Percentiles rank a stretch among this genome's conserved stretches.
These are phyloP conservation scores for Mycocentrospora acerina DNA, from an alignment of 2,329 filamentous ascomycete species.

Conservation along the genomic window DNA sequence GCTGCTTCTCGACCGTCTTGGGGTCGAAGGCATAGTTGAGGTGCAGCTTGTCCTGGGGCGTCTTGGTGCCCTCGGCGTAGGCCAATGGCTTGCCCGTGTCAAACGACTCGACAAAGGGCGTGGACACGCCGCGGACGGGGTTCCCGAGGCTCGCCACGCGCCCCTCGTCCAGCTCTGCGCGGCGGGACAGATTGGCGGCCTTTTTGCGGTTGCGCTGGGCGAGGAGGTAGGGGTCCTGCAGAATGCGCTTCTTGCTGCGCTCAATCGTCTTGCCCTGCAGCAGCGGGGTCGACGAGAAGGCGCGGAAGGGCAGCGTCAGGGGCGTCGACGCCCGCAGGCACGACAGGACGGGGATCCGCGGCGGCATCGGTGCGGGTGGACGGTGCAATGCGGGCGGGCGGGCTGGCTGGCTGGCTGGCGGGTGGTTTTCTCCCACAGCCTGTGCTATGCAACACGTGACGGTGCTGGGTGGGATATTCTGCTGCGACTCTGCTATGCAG, in stretches of 20 bases:
- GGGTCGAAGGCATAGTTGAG: slow-evolving; percentile 77
- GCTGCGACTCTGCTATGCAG: too few species aligned
- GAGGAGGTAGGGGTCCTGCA: slow-evolving; percentile 79
- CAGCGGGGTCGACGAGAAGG: slow-evolving; percentile 65
- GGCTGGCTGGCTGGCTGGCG: too few species aligned
- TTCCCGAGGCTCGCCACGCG: slow-evolving; percentile 70
- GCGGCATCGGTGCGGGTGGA: slow-evolving; percentile 44
- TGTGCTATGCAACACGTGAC: too few species aligned
- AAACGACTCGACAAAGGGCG: slow-evolving; percentile 82
- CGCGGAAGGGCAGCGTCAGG: slow-evolving; percentile 57
- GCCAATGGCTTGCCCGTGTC: slow-evolving; percentile 56
- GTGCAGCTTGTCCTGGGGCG: slow-evolving; percentile 42
- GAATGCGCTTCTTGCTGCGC: slow-evolving; percentile 58
- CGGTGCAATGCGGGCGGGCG: slow-evolving; percentile 4
- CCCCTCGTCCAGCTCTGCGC: slow-evolving; percentile 65
- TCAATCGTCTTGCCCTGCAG: slow-evolving; percentile 55
- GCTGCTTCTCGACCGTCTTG: slow-evolving; percentile 64
- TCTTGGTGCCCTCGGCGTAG: slow-evolving; percentile 19
- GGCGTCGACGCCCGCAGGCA: slow-evolving; percentile 46
- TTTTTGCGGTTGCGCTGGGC: slow-evolving; percentile 82
- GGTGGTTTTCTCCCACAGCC: too few species aligned
- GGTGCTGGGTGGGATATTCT: too few species aligned
- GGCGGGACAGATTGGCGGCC: slow-evolving; percentile 76
- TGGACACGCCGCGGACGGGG: slow-evolving; percentile 75
- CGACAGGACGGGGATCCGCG: slow-evolving; percentile 47